Evolutionary conservation across 495 filamentous ascomycete genomes (phyloP), one percentile per base, ranked within the genome.

Genomic region (Penicillium lividum): DNA sequence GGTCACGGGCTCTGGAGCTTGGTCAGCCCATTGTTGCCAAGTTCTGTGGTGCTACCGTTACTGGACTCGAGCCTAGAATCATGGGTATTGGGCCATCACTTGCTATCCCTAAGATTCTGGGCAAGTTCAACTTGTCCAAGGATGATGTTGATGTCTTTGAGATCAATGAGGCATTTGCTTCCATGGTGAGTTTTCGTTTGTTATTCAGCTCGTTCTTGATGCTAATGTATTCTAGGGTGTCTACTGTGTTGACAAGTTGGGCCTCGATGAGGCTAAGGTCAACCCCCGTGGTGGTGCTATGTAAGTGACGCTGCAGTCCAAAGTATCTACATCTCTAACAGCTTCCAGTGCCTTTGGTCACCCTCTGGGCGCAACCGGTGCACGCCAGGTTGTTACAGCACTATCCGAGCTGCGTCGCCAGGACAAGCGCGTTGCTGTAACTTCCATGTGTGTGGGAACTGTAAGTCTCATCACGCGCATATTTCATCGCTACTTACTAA

Each of bases 51-150:
- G 88, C 92, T 7, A 96, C 93, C 3, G 89, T 96, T 46, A 83
- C 89, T 38, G 93, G 93, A 58, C 79, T 97, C 7, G 84, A 93
- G 27, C 93, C 93, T 0, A 79, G 93, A 43, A 96, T 98, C 73
- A 98, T 98, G 93, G 93, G 93, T 49, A 97, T 98, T 65, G 93
- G 93, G 25, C 93, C 93, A 9, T 88, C 90, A 9, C 75, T 96
- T 54, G 93, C 91, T 55, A 96, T 98, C 61, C 93, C 93, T 55
- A 98, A 98, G 83, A 85, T 98, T 40, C 78, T 98, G 36, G 73
- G 74, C 67, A 90, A 96, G 79, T 86, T 86, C 78, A 82, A 84
- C 63, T 68, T 98, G 68, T 82, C 76, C n/a, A 77, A 91, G 40
- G 80, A 88, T 55, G 93, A 98, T 49, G 79, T 92, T 64, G 93